Evolutionary conservation across 352 stramenopile species (phyloP), one percentile per base, ranked within the genome.

Genomic region (Phytopythium vexans): DNA sequence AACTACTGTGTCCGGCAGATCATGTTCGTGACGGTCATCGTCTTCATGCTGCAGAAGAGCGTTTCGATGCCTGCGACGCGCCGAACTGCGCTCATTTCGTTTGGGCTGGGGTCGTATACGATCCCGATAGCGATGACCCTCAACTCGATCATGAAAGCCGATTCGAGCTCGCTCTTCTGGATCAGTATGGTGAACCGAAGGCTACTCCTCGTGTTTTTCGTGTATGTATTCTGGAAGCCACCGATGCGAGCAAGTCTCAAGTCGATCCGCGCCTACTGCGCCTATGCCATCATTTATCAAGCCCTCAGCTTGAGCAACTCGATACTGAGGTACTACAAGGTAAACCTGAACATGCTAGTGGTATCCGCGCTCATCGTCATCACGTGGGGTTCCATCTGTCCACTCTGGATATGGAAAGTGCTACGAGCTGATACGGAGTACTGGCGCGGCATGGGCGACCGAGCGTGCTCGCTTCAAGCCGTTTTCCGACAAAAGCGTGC

Each of bases 11-110:
- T 74, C 11, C 58, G 73, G 32, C 72, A 86, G 51, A 86, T 89
- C 46, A 60, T 82, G 21, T 79, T 87, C 35, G 48, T 86, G 21
- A 60, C 79, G 7, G 61, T 74, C 3, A 54, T 81, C 1, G 52
- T 86, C 4, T 83, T 76, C 38, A 54, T 89, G 11, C 66, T 74
- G 5, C 78, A 86, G 55, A 87, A 89, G 64, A 89, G 75, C 41
- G 67, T 89, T 9, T 85, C 78, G 3, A 42, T 78, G 4, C 75
- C 72, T 27, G 76, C 78, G 12, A 51, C 87, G 43, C 54, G 64
- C 3, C 71, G 78, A 2, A 71, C 71, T 2, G 54, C 78, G 0
- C 27, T 53, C 35, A 74, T 75, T 32, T 58, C 74, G 4, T 10
- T 86, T 8, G 37, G 80, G n/a, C 54, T 87, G 9, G 62, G 64